A percentile compares a stretch with the other conserved stretches of the same genome.
phyloP scores from a whole-genome alignment of 2,329 filamentous ascomycete genomes.

The Graphilbum fragrans region DNA sequence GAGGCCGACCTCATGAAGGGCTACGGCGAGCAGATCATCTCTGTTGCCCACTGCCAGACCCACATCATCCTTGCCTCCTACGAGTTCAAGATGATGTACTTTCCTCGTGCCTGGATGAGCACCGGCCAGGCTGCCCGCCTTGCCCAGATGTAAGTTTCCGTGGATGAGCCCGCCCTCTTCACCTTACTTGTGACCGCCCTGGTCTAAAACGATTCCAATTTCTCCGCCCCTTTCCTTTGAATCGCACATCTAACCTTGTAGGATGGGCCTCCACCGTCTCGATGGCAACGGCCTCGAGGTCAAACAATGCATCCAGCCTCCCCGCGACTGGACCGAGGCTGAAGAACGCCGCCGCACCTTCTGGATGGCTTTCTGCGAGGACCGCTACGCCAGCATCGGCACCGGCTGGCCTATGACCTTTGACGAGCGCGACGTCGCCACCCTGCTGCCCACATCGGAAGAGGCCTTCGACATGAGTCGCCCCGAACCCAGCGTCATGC shows the following conservation, averaged over 20 bases:
- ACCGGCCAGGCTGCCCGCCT: constrained; percentile 71
- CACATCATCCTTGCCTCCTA: constrained; percentile 71
- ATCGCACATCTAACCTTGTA: constrained; percentile 31
- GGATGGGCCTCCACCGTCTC: constrained; percentile 83
- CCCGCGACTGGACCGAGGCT: constrained; percentile 85
- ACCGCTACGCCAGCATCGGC: constrained; percentile 88
- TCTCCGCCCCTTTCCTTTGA: background rate
- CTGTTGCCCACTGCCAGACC: constrained; percentile 73
- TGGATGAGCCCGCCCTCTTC: too few relatives aligned
- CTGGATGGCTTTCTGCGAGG: constrained; percentile 85
- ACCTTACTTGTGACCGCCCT: background rate
- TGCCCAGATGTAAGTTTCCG: constrained; percentile 57
- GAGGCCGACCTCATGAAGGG: constrained; percentile 86
- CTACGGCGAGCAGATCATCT: constrained; percentile 81
- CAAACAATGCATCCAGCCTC: constrained; percentile 77
- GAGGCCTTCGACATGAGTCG: constrained; percentile 74
- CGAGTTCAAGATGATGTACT: constrained; percentile 97
- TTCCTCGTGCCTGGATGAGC: constrained; percentile 90
- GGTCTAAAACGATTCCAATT: background rate
- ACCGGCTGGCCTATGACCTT: constrained; percentile 95
- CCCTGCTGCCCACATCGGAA: constrained; percentile 72
- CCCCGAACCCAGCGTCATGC: constrained; percentile 56
- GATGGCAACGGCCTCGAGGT: constrained; percentile 78
- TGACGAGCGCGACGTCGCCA: constrained; percentile 83
- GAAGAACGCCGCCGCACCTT: constrained; percentile 89